Evolutionary conservation across 495 filamentous ascomycete genomes (phyloP), one percentile per base, ranked within the genome.

Genomic region (Echria macrotheca): DNA sequence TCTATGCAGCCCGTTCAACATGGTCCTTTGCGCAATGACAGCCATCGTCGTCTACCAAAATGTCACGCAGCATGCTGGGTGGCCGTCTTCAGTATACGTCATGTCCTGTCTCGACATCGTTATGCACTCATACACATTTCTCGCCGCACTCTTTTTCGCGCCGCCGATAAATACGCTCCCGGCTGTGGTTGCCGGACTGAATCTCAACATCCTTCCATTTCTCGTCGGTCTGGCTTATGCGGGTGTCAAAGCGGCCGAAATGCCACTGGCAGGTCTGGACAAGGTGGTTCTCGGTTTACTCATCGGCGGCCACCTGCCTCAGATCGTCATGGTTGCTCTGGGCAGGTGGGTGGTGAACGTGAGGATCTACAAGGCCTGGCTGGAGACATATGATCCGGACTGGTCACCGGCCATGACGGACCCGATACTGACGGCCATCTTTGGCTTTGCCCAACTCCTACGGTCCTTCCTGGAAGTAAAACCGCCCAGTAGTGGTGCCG

Each of bases 341-440:
- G 40, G n/a, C 3, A 21, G 23, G 40, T 43, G 40, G 40, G 25
- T 25, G 6, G 23, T 43, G 12, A 43, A 43, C n/a, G 21, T 11
- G 23, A 43, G 40, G 40, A 12, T 43, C 12, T 43, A 28, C 8
- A 21, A 18, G 8, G 40, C 40, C 3, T 43, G 40, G 40, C 18
- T 43, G 40, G 40, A 43, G 3, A 43, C 40, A 18, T 43, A 25
- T 43, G 40, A 24, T 6, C 40, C 40, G 8, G 40, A 28, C 6
- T 43, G 40, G 40, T 6, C 11, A 15, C 40, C 40, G 9, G 40
- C 6, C 6, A 43, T 14, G 40, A 26, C 40, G 22, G 21, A 43
- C n/a, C 11, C 21, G 23, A n/a, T 25, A n/a, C 6, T 43, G 40
- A 43, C 11, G 21, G n/a, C 19, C 11, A 23, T 26, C n/a, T n/a